Evolutionary conservation across 2,329 filamentous ascomycete species (phyloP), one percentile per base, ranked within the genome.

Genomic region (Phoma sp.): DNA sequence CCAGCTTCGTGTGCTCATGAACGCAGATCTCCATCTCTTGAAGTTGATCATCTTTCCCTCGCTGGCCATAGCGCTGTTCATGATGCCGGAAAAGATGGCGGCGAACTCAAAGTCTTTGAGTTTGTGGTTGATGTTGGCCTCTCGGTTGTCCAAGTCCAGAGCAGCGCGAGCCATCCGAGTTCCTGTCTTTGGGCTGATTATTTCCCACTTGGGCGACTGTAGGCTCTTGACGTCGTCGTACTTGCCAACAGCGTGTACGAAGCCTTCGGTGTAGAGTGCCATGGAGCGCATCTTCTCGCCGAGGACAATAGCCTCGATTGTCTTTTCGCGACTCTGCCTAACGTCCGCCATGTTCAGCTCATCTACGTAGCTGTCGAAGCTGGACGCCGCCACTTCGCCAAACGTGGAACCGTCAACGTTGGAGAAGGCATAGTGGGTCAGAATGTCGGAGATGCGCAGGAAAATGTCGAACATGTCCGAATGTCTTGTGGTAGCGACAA

Each of bases 71-170:
- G 88, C 93, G 3, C 92, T 96, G 73, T 88, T 92, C 68, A 91
- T 93, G 61, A 92, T 86, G 28, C 95, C 95, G 0, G 92, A 86
- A 70, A 96, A 98, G 5, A 98, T 79, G 0, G 91, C 90, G 0
- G 93, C 92, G 65, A 96, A 97, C 26, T 97, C 91, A 64, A 98
- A 98, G 57, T 92, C 86, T 53, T 90, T 87, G n/a, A 98, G 79
- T 36, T 90, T 88, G 26, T 80, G 78, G 60, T 90, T 88, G 61
- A 92, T 85, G 47, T 83, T 87, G 57, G 87, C 83, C 54, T 91
- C 84, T 17, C 92, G 86, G 56, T 85, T 87, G 28, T 89, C 82
- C 3, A 98, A 81, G 66, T 96, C 92, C 63, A 96, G 82, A 42
- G 90, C 87, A 1, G 92, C 89, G 56, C 91, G 86, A 67, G 95